These are phyloP conservation scores for Penstemon davidsonii DNA, from an alignment of 257 asterid species.

Conservation along the genomic window DNA sequence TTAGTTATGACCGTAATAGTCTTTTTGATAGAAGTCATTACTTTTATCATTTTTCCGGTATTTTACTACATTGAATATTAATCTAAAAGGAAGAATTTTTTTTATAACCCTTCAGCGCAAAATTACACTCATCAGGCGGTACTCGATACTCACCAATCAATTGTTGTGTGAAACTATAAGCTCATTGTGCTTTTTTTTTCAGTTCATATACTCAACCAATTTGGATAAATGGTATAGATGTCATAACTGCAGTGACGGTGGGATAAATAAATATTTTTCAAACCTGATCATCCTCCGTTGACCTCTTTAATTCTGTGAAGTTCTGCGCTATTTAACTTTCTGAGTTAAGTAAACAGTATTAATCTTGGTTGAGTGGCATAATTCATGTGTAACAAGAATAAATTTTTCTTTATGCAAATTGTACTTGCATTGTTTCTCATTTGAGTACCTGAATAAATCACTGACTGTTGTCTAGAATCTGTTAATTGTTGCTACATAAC, in stretches of 20 bases:
- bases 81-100: too few species aligned
- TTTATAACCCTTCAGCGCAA: too few species aligned
- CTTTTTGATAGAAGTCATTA: too few species aligned
- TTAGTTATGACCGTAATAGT: too few species aligned
- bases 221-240: too few species aligned
- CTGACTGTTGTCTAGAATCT: background rate
- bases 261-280: background rate
- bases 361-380: background rate
- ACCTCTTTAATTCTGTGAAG: background rate
- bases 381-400: background rate
- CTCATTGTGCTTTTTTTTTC: background rate
- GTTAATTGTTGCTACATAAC: too few species aligned
- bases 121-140: too few species aligned
- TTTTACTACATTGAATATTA: too few species aligned
- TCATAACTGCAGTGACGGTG: background rate
- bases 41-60: too few species aligned
- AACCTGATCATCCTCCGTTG: background rate
- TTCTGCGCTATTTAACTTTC: background rate
- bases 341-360: background rate
- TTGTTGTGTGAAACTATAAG: too few species aligned
- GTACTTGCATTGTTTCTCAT: background rate
- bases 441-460: background rate
- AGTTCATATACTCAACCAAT: background rate
- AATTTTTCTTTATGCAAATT: background rate
- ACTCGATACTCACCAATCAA: too few species aligned